A percentile compares a stretch with the other conserved stretches of the same genome.
Evolutionary conservation across 2,329 filamentous ascomycete species (phyloP).

Genomic region (Sporothrix globosa): DNA sequence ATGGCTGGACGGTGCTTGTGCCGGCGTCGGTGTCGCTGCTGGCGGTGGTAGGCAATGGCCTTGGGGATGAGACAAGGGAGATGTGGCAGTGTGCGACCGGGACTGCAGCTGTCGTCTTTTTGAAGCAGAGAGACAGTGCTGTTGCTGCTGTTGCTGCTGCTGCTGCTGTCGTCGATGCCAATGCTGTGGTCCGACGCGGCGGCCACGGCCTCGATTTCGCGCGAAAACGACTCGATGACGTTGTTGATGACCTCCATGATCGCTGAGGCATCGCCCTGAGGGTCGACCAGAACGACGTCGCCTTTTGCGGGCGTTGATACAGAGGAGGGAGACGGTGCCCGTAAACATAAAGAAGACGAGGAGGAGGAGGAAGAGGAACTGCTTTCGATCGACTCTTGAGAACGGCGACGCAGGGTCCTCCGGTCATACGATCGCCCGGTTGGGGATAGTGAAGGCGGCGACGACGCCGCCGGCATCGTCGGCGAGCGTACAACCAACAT

Average conservation of each 20-base stretch:
- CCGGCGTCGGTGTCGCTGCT: conserved; percentile 22
- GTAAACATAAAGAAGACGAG: background rate
- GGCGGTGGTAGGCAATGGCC: conserved; percentile 34
- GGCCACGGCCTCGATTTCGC: conserved; percentile 35
- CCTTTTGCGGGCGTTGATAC: conserved; percentile 24
- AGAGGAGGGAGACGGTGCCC: background rate
- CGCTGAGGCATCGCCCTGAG: conserved; percentile 36
- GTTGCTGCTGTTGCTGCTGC: background rate
- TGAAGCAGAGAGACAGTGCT: background rate
- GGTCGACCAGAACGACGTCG: conserved; percentile 42
- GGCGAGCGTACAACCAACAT: conserved; percentile 44
- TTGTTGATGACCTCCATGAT: conserved; percentile 37
- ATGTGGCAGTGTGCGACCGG: conserved; percentile 26
- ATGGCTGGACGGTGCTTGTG: conserved; percentile 30
- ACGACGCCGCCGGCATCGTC: background rate
- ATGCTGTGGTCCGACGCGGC: conserved; percentile 4
- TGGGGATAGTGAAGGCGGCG: background rate
- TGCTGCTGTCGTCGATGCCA: background rate
- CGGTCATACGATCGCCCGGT: conserved; percentile 24
- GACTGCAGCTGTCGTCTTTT: conserved; percentile 23
- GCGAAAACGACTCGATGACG: conserved; percentile 39
- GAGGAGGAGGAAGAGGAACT: conserved; percentile 5
- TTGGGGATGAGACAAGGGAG: conserved; percentile 37
- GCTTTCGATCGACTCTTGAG: conserved; percentile 33
- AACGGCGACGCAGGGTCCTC: conserved; percentile 26